Percentiles rank a stretch among this genome's conserved stretches.
Conservation (phyloP, 2,329 filamentous ascomycete genomes). For the Xylariaceae sp. region DNA sequence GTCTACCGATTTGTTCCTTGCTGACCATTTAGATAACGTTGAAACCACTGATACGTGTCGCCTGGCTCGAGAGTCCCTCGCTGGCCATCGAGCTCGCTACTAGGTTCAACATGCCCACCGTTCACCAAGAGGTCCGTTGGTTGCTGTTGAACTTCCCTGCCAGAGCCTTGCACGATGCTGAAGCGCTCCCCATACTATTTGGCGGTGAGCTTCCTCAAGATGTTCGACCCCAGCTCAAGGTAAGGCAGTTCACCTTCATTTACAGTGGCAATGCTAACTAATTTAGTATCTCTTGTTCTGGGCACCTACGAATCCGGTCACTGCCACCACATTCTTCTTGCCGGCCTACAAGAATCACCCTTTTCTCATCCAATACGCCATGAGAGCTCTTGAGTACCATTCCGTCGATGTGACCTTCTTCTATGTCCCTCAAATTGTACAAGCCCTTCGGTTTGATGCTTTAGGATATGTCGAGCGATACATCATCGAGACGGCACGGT, state of each 20-base stretch:
- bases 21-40: constrained; percentile 44
- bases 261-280: constrained; percentile 26
- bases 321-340: constrained; percentile 87
- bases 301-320: constrained; percentile 86
- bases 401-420: constrained; percentile 98
- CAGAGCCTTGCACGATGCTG: constrained; percentile 72
- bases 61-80: constrained; percentile 79
- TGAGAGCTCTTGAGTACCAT: constrained; percentile 89
- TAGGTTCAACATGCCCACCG: constrained; percentile 69
- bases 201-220: constrained; percentile 71
- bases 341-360: constrained; percentile 88
- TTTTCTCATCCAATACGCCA: constrained; percentile 92
- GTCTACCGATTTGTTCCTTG: background rate
- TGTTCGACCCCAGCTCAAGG: constrained; percentile 78
- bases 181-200: constrained; percentile 76
- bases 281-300: constrained; percentile 81
- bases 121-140: constrained; percentile 72
- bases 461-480: constrained; percentile 94
- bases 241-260: constrained; percentile 31
- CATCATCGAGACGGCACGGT: constrained; percentile 92
- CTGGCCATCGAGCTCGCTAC: constrained; percentile 80
- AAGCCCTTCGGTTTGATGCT: constrained; percentile 85
- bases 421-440: constrained; percentile 96
- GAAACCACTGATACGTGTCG: constrained; percentile 64
- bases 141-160: constrained; percentile 78